Evolutionary conservation across 2,329 filamentous ascomycete genomes (phyloP).

Genomic region (Paraphaeosphaeria minitans): DNA sequence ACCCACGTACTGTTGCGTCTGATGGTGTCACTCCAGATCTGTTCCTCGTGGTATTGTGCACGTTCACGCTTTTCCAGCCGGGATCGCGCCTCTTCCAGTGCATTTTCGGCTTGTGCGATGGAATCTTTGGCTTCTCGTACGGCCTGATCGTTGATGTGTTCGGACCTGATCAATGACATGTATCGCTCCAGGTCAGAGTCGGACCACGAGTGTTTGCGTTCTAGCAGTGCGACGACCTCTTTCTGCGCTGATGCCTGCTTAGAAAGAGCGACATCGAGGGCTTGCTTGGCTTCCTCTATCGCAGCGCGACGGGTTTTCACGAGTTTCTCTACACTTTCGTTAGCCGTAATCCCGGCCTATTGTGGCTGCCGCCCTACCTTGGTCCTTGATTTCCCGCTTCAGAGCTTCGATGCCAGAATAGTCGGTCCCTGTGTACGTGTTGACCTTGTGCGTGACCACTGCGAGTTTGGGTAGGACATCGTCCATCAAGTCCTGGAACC

Average conservation of each 20-base stretch:
- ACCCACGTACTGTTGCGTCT: conserved; percentile 96
- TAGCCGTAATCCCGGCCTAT: conserved; percentile 1
- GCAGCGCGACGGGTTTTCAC: conserved; percentile 65
- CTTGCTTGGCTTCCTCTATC: conserved; percentile 73
- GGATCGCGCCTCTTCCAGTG: conserved; percentile 76
- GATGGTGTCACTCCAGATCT: conserved; percentile 99
- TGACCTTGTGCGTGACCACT: conserved; percentile 83
- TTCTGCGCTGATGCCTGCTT: conserved; percentile 88
- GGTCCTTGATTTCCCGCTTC: conserved; percentile 74
- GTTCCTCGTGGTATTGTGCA: conserved; percentile 95
- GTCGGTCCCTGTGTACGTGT: conserved; percentile 83
- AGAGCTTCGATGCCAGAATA: conserved; percentile 90
- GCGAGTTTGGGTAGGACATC: conserved; percentile 84
- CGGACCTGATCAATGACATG: conserved; percentile 86
- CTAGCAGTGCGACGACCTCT: conserved; percentile 91
- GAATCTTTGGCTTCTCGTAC: conserved; percentile 74
- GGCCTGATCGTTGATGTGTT: conserved; percentile 89
- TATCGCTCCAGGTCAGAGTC: conserved; percentile 89
- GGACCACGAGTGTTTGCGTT: conserved; percentile 91
- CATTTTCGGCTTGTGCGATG: conserved; percentile 75
- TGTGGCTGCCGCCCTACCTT: conserved; percentile 52
- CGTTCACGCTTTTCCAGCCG: conserved; percentile 82
- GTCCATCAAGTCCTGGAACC: conserved; percentile 81
- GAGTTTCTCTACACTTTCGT: conserved; percentile 52
- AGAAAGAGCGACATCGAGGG: conserved; percentile 82